phyloP scores from a whole-genome alignment of 805 yeast species.

The Kazachstania africana region DNA sequence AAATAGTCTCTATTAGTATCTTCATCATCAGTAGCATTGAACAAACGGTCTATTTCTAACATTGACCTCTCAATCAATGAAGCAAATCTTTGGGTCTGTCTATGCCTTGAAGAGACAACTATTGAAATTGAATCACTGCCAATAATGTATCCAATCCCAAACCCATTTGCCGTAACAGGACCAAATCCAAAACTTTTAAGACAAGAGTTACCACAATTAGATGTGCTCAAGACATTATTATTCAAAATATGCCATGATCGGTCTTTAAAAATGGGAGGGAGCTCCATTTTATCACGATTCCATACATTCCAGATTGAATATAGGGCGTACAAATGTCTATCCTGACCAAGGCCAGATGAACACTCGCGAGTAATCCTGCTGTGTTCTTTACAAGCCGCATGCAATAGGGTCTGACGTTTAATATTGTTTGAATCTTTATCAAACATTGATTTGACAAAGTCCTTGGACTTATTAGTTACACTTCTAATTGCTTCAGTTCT shows the following conservation, averaged over 20 bases:
- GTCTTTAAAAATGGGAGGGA: constrained; percentile 75
- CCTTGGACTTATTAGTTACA: constrained; percentile 68
- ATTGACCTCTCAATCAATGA: constrained; percentile 53
- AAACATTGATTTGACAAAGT: constrained; percentile 75
- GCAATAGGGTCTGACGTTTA: constrained; percentile 44
- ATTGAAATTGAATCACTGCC: constrained; percentile 68
- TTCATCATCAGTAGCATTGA: constrained; percentile 10
- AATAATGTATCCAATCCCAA: constrained; percentile 86
- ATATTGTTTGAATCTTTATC: constrained; percentile 49
- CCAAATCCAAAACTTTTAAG: constrained; percentile 82
- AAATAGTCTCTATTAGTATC: constrained; percentile 2
- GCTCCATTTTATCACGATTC: constrained; percentile 21
- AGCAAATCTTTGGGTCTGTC: constrained; percentile 73
- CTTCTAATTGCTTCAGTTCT: constrained; percentile 88
- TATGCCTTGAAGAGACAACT: constrained; percentile 76
- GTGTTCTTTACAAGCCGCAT: constrained; percentile 63
- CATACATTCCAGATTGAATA: constrained; percentile 69
- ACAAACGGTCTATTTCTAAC: constrained; percentile 44
- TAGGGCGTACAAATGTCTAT: constrained; percentile 78
- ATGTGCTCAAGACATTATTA: constrained; percentile 68
- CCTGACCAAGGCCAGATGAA: constrained; percentile 78
- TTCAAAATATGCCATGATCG: constrained; percentile 80
- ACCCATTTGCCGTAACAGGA: constrained; percentile 82
- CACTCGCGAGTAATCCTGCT: constrained; percentile 55
- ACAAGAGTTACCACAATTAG: constrained; percentile 90